phyloP scores from a whole-genome alignment of 129 eudicot species.

The Helianthus tuberosus region DNA sequence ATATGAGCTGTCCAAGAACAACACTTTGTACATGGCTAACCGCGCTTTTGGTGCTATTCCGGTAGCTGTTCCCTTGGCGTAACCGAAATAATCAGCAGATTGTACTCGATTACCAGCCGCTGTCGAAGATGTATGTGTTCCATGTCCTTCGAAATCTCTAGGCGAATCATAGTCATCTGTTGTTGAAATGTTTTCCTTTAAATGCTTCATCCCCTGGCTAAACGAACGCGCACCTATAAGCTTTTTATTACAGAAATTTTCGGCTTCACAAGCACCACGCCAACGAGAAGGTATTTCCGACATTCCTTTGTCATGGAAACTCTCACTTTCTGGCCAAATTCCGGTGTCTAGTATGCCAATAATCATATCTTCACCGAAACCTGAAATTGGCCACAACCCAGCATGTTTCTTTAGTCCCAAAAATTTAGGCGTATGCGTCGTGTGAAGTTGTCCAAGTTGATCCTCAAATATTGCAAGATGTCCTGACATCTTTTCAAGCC shows the following conservation, averaged over 20 bases:
- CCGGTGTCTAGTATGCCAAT: slow-evolving; percentile 55
- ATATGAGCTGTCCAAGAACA: slow-evolving; percentile 34
- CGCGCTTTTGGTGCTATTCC: slow-evolving; percentile 65
- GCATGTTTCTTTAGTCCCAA: slow-evolving; percentile 38
- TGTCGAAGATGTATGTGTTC: slow-evolving; percentile 57
- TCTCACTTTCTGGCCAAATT: slow-evolving; percentile 58
- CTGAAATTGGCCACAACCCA: slow-evolving; percentile 50
- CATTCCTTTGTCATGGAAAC: slow-evolving; percentile 52
- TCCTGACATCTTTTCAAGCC: slow-evolving; percentile 33
- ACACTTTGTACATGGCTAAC: slow-evolving; percentile 60
- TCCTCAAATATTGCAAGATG: slow-evolving; percentile 45
- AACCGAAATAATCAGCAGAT: slow-evolving; percentile 41
- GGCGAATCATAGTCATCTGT: slow-evolving; percentile 55
- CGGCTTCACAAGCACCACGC: slow-evolving; percentile 49
- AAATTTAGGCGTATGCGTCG: slow-evolving; percentile 47
- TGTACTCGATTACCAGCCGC: slow-evolving; percentile 45
- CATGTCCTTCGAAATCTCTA: slow-evolving; percentile 51
- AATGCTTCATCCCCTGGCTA: slow-evolving; percentile 49
- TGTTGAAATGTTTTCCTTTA: slow-evolving; percentile 24
- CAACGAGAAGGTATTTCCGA: slow-evolving; percentile 51
- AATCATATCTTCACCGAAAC: slow-evolving; percentile 52
- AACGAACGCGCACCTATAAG: slow-evolving; percentile 54
- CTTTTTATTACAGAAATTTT: slow-evolving; percentile 42
- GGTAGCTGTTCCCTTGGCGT: slow-evolving; percentile 51
- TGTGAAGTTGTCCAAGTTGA: slow-evolving; percentile 44